Evolutionary conservation across 768 basidiomycete species (phyloP).

Genomic region (Xerocomellus chrysenteron): DNA sequence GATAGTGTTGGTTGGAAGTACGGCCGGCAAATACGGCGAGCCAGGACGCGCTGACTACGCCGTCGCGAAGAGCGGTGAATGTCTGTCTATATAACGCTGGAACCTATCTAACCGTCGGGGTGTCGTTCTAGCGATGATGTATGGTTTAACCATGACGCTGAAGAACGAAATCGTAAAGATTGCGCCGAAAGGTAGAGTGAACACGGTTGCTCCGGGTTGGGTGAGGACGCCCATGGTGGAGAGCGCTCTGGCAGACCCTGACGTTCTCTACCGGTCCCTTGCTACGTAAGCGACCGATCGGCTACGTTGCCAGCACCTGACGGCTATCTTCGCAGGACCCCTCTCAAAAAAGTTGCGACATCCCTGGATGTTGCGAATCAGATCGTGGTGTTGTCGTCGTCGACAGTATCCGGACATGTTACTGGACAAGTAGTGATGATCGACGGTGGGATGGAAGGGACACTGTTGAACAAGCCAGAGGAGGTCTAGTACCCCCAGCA

Average conservation of each 20-base stretch:
- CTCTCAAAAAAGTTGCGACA: slow-evolving; percentile 65
- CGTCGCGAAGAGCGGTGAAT: slow-evolving; percentile 61
- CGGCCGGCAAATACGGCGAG: slow-evolving; percentile 73
- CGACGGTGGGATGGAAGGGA: slow-evolving; percentile 80
- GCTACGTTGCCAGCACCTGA: background rate
- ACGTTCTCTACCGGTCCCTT: slow-evolving; percentile 53
- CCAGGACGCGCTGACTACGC: slow-evolving; percentile 67
- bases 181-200: slow-evolving; percentile 69
- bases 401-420: slow-evolving; percentile 64
- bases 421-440: slow-evolving; percentile 71
- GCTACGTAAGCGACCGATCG: slow-evolving; percentile 54
- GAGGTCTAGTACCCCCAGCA: slow-evolving; percentile 26
- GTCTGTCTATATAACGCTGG: background rate
- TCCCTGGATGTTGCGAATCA: slow-evolving; percentile 66
- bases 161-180: slow-evolving; percentile 83
- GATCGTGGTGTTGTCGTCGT: slow-evolving; percentile 59
- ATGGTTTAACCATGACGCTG: slow-evolving; percentile 62
- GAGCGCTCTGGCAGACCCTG: slow-evolving; percentile 53
- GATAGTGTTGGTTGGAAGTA: slow-evolving; percentile 68
- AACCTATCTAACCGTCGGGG: background rate
- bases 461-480: slow-evolving; percentile 42
- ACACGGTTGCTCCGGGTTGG: slow-evolving; percentile 69
- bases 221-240: slow-evolving; percentile 63
- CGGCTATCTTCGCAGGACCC: slow-evolving; percentile 44
- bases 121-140: slow-evolving; percentile 59